These are phyloP conservation scores for Claviceps digitariae DNA, from an alignment of 2,329 filamentous ascomycete genomes.

Conservation along the genomic window DNA sequence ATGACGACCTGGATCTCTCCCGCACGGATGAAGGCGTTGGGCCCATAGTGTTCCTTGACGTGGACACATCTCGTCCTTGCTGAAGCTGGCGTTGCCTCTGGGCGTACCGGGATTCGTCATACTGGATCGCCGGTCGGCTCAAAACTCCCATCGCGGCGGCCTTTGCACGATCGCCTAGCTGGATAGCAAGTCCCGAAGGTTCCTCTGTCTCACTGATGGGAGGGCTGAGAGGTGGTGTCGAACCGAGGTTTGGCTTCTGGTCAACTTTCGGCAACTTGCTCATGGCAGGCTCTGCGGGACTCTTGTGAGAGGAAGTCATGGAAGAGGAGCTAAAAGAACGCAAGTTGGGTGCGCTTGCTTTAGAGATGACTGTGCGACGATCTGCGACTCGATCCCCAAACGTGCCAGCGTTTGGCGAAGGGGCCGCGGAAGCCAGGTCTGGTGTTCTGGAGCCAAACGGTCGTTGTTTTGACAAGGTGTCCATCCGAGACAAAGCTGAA, in stretches of 20 bases:
- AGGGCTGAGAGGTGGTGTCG: conserved; percentile 28
- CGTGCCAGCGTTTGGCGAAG: conserved; percentile 30
- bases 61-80: conserved; percentile 54
- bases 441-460: conserved; percentile 36
- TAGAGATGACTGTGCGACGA: conserved; percentile 31
- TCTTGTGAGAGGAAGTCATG: conserved; percentile 24
- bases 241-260: conserved; percentile 18
- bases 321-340: conserved; percentile 39
- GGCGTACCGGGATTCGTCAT: conserved; percentile 75
- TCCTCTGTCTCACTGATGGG: conserved; percentile 62
- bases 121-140: conserved; percentile 60
- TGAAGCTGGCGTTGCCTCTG: conserved; percentile 74
- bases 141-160: conserved; percentile 54
- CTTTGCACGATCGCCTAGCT: conserved; percentile 67
- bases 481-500: conserved; percentile 63
- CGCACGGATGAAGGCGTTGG: conserved; percentile 28
- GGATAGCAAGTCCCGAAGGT: conserved; percentile 47
- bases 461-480: conserved; percentile 58
- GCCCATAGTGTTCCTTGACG: conserved; percentile 30
- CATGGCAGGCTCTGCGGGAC: conserved; percentile 21
- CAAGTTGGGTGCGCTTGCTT: conserved; percentile 57
- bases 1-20: conserved; percentile 33
- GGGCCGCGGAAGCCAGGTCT: conserved; percentile 28
- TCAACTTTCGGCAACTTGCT: conserved; percentile 22
- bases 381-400: conserved; percentile 34